These are phyloP conservation scores for Stachybotrys chlorohalonatus DNA, from an alignment of 2,329 filamentous ascomycete species.

Conservation along the genomic window DNA sequence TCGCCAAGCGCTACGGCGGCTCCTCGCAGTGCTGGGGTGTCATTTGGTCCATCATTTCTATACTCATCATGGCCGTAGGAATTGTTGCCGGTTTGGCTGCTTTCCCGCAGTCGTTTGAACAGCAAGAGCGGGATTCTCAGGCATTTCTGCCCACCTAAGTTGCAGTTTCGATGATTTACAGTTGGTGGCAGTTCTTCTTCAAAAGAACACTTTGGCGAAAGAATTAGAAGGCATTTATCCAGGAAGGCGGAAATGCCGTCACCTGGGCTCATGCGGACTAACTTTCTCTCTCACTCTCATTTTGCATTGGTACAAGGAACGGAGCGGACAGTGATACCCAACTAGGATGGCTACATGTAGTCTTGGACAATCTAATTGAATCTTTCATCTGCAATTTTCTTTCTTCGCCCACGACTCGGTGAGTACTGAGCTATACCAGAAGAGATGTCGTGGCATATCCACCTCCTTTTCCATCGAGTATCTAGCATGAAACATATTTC, in stretches of 20 bases:
- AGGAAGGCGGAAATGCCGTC: too few relatives aligned
- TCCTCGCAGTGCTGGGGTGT: conserved; percentile 76
- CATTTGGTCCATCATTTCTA: conserved; percentile 65
- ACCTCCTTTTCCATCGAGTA: too few relatives aligned
- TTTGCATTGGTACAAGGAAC: background rate
- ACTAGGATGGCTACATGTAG: background rate
- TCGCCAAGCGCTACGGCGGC: conserved; percentile 68
- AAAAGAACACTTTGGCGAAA: too few relatives aligned
- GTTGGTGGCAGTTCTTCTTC: background rate
- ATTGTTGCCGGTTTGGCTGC: conserved; percentile 72
- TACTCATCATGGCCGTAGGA: conserved; percentile 61
- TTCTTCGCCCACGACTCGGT: background rate
- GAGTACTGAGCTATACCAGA: too few relatives aligned
- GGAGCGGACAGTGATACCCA: background rate
- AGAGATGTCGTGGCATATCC: too few relatives aligned
- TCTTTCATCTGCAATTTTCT: background rate
- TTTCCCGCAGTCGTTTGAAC: conserved; percentile 59
- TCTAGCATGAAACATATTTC: too few relatives aligned
- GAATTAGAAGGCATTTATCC: too few relatives aligned
- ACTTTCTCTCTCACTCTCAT: too few relatives aligned
- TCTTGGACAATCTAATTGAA: background rate
- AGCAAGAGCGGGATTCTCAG: conserved; percentile 62
- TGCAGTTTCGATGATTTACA: background rate
- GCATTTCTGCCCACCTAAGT: conserved; percentile 46
- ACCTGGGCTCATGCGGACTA: too few relatives aligned